Conservation (phyloP, 2,329 filamentous ascomycete species). For the Colletotrichum sp. region DNA sequence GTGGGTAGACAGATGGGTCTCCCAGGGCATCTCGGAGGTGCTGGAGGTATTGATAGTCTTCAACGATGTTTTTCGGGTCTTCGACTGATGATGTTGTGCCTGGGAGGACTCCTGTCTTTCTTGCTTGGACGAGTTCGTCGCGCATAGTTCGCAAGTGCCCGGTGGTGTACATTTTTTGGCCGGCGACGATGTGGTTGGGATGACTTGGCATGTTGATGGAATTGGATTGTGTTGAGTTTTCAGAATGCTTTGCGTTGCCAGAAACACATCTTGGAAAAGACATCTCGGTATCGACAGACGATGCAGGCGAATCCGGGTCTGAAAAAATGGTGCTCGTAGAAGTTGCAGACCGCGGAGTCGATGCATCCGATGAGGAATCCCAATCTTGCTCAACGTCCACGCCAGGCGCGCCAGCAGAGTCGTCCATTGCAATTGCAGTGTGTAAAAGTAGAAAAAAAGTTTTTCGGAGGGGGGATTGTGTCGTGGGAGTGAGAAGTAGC, state of each 20-base stretch:
- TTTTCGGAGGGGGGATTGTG: not conserved
- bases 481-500: not conserved
- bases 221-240: accelerated
- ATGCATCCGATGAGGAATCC: not conserved
- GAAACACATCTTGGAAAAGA: too few relatives aligned
- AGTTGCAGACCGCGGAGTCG: not conserved
- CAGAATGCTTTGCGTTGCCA: not conserved
- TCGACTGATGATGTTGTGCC: too few relatives aligned
- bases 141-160: accelerated
- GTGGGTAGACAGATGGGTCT: too few relatives aligned
- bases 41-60: not conserved
- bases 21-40: not conserved
- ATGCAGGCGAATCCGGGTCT: not conserved
- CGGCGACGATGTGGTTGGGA: not conserved
- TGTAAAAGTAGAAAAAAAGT: not conserved
- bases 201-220: not conserved
- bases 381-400: not conserved
- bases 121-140: too few relatives aligned
- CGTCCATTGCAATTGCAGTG: not conserved
- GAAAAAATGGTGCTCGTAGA: not conserved
- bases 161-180: accelerated
- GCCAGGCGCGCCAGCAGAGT: not conserved
- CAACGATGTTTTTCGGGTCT: not conserved
- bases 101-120: too few relatives aligned
- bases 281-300: not conserved